Evolutionary conservation across 2,329 filamentous ascomycete genomes (phyloP).

Genomic region (Paraphaeosphaeria sporulosa): DNA sequence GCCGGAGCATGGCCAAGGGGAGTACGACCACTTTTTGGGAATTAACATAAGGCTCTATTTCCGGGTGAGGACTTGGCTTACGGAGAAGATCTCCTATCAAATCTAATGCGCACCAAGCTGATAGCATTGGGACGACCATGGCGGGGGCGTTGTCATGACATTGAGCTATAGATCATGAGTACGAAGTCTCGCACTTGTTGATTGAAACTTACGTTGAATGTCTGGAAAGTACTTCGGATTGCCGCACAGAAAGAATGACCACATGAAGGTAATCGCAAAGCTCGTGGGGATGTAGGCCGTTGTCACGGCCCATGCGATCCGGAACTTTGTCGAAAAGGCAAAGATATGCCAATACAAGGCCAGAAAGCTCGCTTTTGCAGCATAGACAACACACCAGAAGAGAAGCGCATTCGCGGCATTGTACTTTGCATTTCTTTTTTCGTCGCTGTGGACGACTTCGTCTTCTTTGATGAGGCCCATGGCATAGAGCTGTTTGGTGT

Average conservation of each 20-base stretch:
- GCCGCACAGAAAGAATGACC: conserved; percentile 11
- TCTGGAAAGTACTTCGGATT: conserved; percentile 9
- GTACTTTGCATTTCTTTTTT: conserved; percentile 7
- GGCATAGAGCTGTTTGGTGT: conserved; percentile 13
- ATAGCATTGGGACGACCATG: conserved; percentile 5
- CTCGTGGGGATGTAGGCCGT: conserved; percentile 8
- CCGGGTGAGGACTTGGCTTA: not conserved
- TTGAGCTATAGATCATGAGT: conserved; percentile 3
- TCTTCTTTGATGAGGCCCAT: conserved; percentile 11
- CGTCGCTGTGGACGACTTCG: conserved; percentile 6
- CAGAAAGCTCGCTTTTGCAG: conserved; percentile 16
- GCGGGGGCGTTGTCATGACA: conserved; percentile 3
- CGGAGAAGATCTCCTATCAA: conserved; percentile 13
- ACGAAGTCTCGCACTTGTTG: not conserved
- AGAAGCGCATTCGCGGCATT: conserved; percentile 15
- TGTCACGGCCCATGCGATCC: conserved; percentile 12
- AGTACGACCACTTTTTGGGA: conserved; percentile 6
- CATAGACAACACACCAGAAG: conserved; percentile 19
- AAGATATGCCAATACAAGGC: conserved; percentile 17
- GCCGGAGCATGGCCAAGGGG: conserved; percentile 12
- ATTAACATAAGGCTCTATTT: not conserved
- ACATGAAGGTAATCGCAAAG: conserved; percentile 12
- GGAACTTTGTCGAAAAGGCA: conserved; percentile 13
- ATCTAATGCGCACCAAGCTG: conserved; percentile 11
- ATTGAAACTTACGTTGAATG: conserved; percentile 4